These are phyloP conservation scores for Copromyces sp. DNA, from an alignment of 495 filamentous ascomycete species.

Conservation along the genomic window DNA sequence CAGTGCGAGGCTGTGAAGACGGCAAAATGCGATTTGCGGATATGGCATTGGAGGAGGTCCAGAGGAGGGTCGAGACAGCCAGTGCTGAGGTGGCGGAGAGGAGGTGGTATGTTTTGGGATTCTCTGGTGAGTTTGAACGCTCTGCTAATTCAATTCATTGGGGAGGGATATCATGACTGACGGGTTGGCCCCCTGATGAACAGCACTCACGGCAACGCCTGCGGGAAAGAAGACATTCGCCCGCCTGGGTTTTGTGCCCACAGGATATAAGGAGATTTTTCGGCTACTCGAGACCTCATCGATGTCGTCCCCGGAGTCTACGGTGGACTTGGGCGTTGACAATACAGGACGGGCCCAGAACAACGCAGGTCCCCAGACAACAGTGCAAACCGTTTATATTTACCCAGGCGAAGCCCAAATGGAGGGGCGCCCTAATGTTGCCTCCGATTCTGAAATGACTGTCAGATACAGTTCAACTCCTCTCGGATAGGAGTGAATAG, in stretches of 20 bases:
- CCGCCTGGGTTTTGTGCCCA: constrained; percentile 17
- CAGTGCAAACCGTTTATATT: constrained; percentile 8
- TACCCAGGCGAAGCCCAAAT: constrained; percentile 7
- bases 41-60: constrained; percentile 14
- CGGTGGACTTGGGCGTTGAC: not conserved
- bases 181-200: not conserved
- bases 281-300: not conserved
- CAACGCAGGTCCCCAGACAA: not conserved
- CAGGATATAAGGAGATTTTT: constrained; percentile 23
- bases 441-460: constrained; percentile 3
- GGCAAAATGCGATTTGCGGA: constrained; percentile 11
- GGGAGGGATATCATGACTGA: not conserved
- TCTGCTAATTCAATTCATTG: not conserved
- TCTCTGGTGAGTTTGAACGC: constrained; percentile 14
- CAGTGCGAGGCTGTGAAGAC: not conserved
- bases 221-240: constrained; percentile 17
- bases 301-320: not conserved
- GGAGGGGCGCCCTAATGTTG: not conserved
- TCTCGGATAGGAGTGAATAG: not conserved
- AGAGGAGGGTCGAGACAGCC: not conserved
- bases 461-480: not conserved
- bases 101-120: constrained; percentile 18
- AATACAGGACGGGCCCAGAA: not conserved
- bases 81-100: not conserved
- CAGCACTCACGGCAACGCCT: constrained; percentile 22